Percentiles rank a stretch among this genome's conserved stretches.
phyloP scores from a whole-genome alignment of 2,329 filamentous ascomycete species.

The Aspergillus tamarii region DNA sequence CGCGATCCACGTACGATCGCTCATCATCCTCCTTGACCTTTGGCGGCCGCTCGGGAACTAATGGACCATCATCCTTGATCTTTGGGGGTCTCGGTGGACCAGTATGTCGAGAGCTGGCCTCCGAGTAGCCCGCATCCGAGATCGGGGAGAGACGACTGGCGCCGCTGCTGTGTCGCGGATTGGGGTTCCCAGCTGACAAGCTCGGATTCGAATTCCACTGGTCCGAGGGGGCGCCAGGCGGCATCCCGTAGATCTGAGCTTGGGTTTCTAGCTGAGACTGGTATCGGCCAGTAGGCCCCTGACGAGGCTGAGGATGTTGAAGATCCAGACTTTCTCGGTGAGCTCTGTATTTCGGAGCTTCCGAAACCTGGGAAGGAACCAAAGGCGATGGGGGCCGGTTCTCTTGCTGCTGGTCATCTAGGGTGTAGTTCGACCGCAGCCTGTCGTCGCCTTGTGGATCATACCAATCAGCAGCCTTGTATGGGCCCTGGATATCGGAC shows the following conservation, averaged over 20 bases:
- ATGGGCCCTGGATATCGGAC: constrained; percentile 71
- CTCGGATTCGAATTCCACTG: constrained; percentile 51
- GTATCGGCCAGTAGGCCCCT: constrained; percentile 64
- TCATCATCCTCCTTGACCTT: constrained; percentile 43
- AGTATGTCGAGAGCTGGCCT: constrained; percentile 41
- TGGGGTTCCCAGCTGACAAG: constrained; percentile 37
- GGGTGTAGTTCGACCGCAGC: constrained; percentile 47
- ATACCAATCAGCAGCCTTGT: constrained; percentile 48
- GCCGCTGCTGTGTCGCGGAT: constrained; percentile 41
- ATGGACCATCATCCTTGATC: constrained; percentile 59
- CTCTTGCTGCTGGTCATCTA: constrained; percentile 45
- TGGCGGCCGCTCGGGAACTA: constrained; percentile 57
- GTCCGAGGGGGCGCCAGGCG: constrained; percentile 36
- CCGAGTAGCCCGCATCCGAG: constrained; percentile 52
- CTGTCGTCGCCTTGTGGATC: constrained; percentile 51
- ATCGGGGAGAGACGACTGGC: constrained; percentile 49
- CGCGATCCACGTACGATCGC: constrained; percentile 44
- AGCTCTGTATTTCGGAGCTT: constrained; percentile 66
- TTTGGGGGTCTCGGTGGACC: constrained; percentile 57
- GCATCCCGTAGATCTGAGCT: constrained; percentile 55
- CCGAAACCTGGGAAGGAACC: constrained; percentile 61
- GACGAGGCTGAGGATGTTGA: constrained; percentile 66
- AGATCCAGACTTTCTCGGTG: constrained; percentile 66
- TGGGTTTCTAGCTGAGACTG: constrained; percentile 64
- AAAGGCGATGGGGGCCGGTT: constrained; percentile 62